Base-by-base conservation (phyloP, 1,284 basidiomycete species). In the Flammula alnicola region DNA sequence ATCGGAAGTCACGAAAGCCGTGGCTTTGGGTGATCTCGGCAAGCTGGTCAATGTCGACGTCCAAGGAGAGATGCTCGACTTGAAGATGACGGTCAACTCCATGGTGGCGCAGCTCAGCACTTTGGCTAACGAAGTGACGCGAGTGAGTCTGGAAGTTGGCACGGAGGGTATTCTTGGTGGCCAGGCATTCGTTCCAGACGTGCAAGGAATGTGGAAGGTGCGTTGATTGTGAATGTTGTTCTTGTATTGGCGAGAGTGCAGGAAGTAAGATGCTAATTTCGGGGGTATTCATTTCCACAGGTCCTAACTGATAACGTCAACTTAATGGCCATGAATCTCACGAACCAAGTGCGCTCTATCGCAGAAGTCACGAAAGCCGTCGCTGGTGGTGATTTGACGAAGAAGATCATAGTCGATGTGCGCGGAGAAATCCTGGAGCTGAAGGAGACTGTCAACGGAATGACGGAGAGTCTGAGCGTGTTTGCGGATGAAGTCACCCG, bases 101-200 rank as follows among this genome's bases (percentile, higher is more conserved):
- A 96, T 96, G 93, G 93, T 95, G 56, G 81, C 79, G 16, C 89
- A 93, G 62, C 69, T 95, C 31, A 88, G 84, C n/a, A 88, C 86
- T 2, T 79, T 95, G 37, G 89, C 91, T 2, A 86, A 84, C 48
- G 91, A 94, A 65, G 91, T 98, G 6, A 94, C 72, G 5, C 60
- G 74, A 35, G 75, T 77, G 16, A 70, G 89, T 37, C 76, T 95
- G 50, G 94, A 97, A 69, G 95, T 98, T 59, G 95, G 95, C 45
- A 96, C 91, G 25, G 93, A 98, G 67, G 95, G 95, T 64, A 96
- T 93, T 57, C 79, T 99, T 61, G 97, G 97, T 56, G 96, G 96
- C 1, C 96, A 98, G 65, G 93, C 93, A 1, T 80, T 76, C 51
- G 93, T 95, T 0, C 88, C 88, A 10, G 91, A 89, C 47, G 92